These are phyloP conservation scores for Aspergillus fijiensis DNA, from an alignment of 2,329 filamentous ascomycete species.

Conservation along the genomic window DNA sequence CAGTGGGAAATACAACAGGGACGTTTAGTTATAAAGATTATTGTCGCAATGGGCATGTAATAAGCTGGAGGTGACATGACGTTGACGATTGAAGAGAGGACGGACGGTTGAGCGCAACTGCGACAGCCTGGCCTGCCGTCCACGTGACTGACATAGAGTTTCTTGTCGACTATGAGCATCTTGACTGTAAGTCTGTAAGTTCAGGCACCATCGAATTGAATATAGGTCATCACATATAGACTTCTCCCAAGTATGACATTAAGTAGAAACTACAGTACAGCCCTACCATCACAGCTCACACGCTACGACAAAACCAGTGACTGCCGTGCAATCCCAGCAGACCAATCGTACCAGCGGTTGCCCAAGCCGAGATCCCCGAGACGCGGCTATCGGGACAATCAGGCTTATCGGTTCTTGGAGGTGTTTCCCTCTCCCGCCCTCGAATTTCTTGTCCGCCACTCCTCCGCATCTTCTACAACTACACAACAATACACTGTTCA, in stretches of 20 bases:
- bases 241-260: too few relatives aligned
- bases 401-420: slow-evolving; percentile 2
- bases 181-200: not conserved
- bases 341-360: not conserved
- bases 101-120: not conserved
- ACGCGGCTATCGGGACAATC: slow-evolving; percentile 4
- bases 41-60: not conserved
- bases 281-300: too few relatives aligned
- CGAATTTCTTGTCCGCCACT: slow-evolving; percentile 4
- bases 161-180: not conserved
- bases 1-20: not conserved
- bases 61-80: not conserved
- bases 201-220: not conserved
- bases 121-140: not conserved
- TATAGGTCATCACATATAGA: too few relatives aligned
- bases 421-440: not conserved
- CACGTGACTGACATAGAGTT: not conserved
- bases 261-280: too few relatives aligned
- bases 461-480: not conserved
- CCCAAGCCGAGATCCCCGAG: not conserved
- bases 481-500: not conserved
- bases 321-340: not conserved
- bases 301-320: too few relatives aligned
- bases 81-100: not conserved
- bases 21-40: not conserved